Base-by-base conservation (phyloP, 1,284 basidiomycete species). In the Thecaphora thlaspeos region DNA sequence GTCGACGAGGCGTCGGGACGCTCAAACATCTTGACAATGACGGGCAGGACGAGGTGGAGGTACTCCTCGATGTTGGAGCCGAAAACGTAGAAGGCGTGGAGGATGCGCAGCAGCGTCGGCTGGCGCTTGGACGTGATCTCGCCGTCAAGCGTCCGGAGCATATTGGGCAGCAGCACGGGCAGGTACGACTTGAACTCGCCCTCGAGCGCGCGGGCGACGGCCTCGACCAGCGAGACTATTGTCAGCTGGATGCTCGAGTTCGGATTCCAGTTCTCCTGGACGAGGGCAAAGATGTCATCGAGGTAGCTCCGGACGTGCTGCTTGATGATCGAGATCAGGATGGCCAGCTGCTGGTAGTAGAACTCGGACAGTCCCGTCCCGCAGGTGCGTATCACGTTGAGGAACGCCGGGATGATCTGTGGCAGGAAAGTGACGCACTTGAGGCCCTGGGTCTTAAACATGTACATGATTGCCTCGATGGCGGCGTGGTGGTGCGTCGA, bases 401-500 rank as follows among this genome's bases (percentile, higher is more conserved):
- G 85, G 80, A 98, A 96, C 0, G 93, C 95, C 1, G 95, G 95
- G 36, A 99, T 88, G 71, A 99, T 96, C 89, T 96, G 73, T 41
- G 94, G 91, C 32, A 98, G 81, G 81, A 96, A 98, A 4, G 90
- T 86, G 26, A 96, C 93, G 78, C 93, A 97, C 82, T 93, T 92
- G 71, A 98, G 81, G 9, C 95, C 91, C 77, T 98, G 92, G 0
- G 93, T 97, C 79, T 94, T 92, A 84, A 98, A 98, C 62, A 99
- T 97, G 56, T 93, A 90, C 91, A 98, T 98, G 72, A 99, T 89
- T 2, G 94, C 93, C 78, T 98, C 93, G 64, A 98, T 94, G 55
- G 94, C 94, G 41, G 80, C 80, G 30, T 90, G 79, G 70, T 97
- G 92, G 71, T 92, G 75, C 41, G 68, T 66, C 12, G 70, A 63